Percentiles rank a stretch among this genome's conserved stretches.
Evolutionary conservation across 2,329 filamentous ascomycete genomes (phyloP).

Genomic region (Hirsutella minnesotensis): DNA sequence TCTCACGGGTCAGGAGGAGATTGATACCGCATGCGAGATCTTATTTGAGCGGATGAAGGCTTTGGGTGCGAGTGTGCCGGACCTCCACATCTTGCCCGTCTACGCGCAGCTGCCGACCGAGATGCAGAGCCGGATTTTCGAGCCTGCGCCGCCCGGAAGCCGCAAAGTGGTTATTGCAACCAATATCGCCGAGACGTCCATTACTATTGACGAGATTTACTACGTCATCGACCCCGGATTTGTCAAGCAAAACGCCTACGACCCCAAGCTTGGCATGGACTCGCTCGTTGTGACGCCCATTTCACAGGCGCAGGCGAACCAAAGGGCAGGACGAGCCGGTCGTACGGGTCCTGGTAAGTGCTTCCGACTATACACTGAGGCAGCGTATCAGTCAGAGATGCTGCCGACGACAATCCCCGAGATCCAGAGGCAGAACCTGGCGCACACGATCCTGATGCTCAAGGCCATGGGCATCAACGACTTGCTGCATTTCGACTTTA

Average conservation of each 20-base stretch:
- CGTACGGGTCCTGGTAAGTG: constrained; percentile 93
- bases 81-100: constrained; percentile 87
- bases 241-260: constrained; percentile 94
- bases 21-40: constrained; percentile 89
- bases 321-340: constrained; percentile 83
- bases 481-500: constrained; percentile 93
- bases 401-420: constrained; percentile 90
- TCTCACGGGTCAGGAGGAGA: constrained; percentile 94
- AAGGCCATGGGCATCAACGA: constrained; percentile 99
- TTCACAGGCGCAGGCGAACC: constrained; percentile 91
- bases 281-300: constrained; percentile 91
- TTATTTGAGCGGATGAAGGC: constrained; percentile 94
- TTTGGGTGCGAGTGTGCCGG: constrained; percentile 77
- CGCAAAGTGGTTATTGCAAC: constrained; percentile 96
- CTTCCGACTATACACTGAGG: constrained; percentile 90
- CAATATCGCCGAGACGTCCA: constrained; percentile 95
- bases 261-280: constrained; percentile 96
- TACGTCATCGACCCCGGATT: constrained; percentile 97
- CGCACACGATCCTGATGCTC: constrained; percentile 88
- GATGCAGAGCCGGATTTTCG: constrained; percentile 89
- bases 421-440: constrained; percentile 89
- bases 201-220: constrained; percentile 96
- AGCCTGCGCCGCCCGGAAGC: constrained; percentile 73
- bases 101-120: constrained; percentile 89
- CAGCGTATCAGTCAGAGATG: constrained; percentile 94